Percentiles rank a stretch among this genome's conserved stretches.
phyloP scores from a whole-genome alignment of 805 yeast genomes.

The Teunomyces tritomae region DNA sequence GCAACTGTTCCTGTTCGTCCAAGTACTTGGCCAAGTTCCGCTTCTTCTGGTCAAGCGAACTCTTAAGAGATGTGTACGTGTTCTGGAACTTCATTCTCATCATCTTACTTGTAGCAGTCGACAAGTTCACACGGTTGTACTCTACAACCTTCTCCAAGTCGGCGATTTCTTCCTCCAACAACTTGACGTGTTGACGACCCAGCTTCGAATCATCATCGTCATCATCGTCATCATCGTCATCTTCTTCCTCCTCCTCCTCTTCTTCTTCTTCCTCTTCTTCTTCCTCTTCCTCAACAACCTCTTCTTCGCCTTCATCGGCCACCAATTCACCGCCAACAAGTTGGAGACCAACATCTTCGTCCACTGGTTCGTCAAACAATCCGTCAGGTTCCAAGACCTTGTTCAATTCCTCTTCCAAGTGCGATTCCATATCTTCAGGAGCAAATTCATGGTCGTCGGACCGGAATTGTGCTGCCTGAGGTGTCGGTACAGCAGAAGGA shows the following conservation, averaged over 20 bases:
- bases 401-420: constrained; percentile 55
- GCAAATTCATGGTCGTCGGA: constrained; percentile 4
- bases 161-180: constrained; percentile 77
- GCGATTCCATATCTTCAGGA: constrained; percentile 32
- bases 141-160: constrained; percentile 78
- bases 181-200: constrained; percentile 55
- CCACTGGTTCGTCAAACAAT: constrained; percentile 24
- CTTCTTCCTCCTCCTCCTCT: constrained; percentile 57
- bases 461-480: constrained; percentile 3
- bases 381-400: constrained; percentile 41
- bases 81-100: constrained; percentile 83
- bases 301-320: constrained; percentile 47
- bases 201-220: constrained; percentile 54
- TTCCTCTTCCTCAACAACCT: constrained; percentile 29
- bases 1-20: constrained; percentile 26
- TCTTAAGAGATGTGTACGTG: constrained; percentile 71
- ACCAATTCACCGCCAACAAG: constrained; percentile 34
- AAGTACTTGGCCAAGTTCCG: constrained; percentile 49
- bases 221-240: constrained; percentile 48
- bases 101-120: constrained; percentile 76
- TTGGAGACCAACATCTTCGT: constrained; percentile 30
- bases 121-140: constrained; percentile 69
- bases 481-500: constrained; percentile 27
- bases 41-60: constrained; percentile 78
- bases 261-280: constrained; percentile 52